A percentile compares a stretch with the other conserved stretches of the same genome.
These are phyloP conservation scores for Emericellopsis cladophorae DNA, from an alignment of 2,329 filamentous ascomycete genomes.

Conservation along the genomic window DNA sequence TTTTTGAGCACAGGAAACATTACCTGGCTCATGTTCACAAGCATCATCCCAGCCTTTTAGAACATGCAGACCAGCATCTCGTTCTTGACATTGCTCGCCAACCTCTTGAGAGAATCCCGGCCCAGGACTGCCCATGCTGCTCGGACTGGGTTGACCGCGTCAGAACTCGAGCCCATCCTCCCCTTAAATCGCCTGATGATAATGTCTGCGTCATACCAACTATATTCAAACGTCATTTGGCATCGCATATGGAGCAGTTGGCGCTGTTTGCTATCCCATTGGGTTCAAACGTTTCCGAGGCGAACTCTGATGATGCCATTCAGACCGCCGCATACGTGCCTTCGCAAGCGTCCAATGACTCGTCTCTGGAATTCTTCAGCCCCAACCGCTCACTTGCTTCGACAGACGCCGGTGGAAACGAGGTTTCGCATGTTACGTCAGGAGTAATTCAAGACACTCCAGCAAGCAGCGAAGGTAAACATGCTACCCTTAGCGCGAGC, in stretches of 20 bases:
- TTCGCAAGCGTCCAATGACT: too few species aligned
- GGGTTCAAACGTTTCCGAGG: too few species aligned
- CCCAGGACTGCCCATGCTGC: slow-evolving; percentile 3
- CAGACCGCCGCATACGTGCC: too few species aligned
- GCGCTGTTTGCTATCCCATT: slow-evolving; percentile 2
- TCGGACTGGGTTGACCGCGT: slow-evolving; percentile 1
- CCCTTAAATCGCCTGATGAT: neutral
- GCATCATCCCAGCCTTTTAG: neutral
- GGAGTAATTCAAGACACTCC: too few species aligned
- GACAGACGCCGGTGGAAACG: too few species aligned
- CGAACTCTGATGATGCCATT: too few species aligned
- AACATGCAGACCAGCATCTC: neutral
- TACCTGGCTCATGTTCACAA: too few species aligned
- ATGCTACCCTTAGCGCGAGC: too few species aligned
- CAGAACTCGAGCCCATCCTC: neutral
- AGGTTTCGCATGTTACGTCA: too few species aligned
- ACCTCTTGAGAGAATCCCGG: neutral
- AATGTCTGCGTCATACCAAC: neutral
- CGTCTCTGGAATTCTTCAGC: too few species aligned
- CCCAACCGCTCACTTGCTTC: too few species aligned
- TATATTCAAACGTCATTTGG: slow-evolving; percentile 1
- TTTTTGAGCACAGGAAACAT: neutral
- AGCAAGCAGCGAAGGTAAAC: too few species aligned
- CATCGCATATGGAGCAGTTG: slow-evolving; percentile 1
- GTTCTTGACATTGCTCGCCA: neutral